phyloP scores from a whole-genome alignment of 805 yeast species.

The Danielozyma ontarioensis region DNA sequence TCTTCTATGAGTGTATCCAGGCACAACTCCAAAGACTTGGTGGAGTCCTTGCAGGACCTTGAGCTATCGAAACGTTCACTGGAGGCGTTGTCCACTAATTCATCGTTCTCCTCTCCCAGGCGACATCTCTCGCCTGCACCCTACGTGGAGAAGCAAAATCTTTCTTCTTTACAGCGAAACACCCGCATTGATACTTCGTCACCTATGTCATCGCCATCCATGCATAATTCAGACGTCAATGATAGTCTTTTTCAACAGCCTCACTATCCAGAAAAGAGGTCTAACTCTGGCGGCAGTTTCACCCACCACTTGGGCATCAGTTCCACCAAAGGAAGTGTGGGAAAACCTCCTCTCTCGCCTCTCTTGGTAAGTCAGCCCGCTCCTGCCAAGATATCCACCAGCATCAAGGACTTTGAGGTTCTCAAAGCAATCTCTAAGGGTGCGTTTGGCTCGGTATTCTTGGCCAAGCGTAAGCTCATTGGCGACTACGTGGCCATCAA shows the following conservation, averaged over 20 bases:
- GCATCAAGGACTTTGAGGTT: slow-evolving; percentile 81
- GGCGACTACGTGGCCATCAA: slow-evolving; percentile 96
- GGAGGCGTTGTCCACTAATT: slow-evolving; percentile 14
- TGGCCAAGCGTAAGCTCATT: slow-evolving; percentile 76
- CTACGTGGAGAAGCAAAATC: slow-evolving; percentile 42
- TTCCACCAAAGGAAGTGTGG: background rate
- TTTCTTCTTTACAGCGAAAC: slow-evolving; percentile 60
- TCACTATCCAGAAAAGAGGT: slow-evolving; percentile 16
- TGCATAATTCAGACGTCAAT: slow-evolving; percentile 17
- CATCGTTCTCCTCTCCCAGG: slow-evolving; percentile 46
- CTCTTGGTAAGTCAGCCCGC: slow-evolving; percentile 63
- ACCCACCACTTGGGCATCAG: background rate
- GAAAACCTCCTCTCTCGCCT: slow-evolving; percentile 74
- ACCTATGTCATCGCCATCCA: slow-evolving; percentile 56
- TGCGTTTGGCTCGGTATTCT: slow-evolving; percentile 93
- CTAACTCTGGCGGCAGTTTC: slow-evolving; percentile 15
- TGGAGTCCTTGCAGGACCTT: slow-evolving; percentile 23
- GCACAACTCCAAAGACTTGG: slow-evolving; percentile 17
- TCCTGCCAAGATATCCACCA: slow-evolving; percentile 41
- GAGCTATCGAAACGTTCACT: slow-evolving; percentile 19
- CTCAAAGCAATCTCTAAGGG: slow-evolving; percentile 94
- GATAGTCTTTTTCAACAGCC: slow-evolving; percentile 7
- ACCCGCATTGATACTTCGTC: slow-evolving; percentile 18
- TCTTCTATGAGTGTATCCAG: slow-evolving; percentile 7
- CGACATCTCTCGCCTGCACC: slow-evolving; percentile 54